Conservation (phyloP, 495 filamentous ascomycete genomes). For the Oidiodendron maius region DNA sequence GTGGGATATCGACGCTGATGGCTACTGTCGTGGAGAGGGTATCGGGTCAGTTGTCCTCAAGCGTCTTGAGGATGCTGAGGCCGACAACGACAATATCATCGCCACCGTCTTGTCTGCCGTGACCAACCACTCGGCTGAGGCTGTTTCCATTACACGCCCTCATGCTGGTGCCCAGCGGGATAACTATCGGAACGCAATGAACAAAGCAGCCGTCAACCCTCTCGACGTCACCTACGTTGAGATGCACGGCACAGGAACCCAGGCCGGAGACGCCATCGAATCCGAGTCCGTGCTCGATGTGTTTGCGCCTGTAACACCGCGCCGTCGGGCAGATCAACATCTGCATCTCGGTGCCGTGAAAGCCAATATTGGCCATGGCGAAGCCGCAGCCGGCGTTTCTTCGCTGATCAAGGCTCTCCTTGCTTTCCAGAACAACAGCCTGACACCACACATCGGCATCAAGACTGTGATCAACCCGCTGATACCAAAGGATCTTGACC, state of each 20-base stretch:
- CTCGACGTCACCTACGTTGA: conserved; percentile 76
- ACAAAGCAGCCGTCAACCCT: conserved; percentile 64
- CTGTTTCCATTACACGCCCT: conserved; percentile 77
- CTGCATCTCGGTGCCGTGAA: conserved; percentile 82
- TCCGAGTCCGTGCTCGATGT: conserved; percentile 74
- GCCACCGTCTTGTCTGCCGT: conserved; percentile 59
- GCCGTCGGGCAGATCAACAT: conserved; percentile 58
- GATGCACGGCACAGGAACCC: conserved; percentile 84
- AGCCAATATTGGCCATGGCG: conserved; percentile 84
- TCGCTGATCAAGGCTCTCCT: conserved; percentile 70
- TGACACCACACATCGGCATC: conserved; percentile 85
- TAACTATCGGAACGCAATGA: conserved; percentile 62
- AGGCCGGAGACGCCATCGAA: conserved; percentile 74
- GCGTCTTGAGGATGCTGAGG: conserved; percentile 66
- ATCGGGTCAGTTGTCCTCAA: conserved; percentile 69
- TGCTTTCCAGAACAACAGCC: conserved; percentile 79
- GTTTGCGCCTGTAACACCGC: conserved; percentile 66
- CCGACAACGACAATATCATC: conserved; percentile 68
- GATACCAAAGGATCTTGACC: conserved; percentile 67
- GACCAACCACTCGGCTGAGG: conserved; percentile 72
- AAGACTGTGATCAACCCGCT: conserved; percentile 75
- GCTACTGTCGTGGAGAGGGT: conserved; percentile 71
- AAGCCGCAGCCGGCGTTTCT: conserved; percentile 80
- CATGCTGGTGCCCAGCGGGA: conserved; percentile 64
- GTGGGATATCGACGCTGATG: conserved; percentile 50